Evolutionary conservation across 306 rosid species (phyloP).

Genomic region (Abrus pulchellus): DNA sequence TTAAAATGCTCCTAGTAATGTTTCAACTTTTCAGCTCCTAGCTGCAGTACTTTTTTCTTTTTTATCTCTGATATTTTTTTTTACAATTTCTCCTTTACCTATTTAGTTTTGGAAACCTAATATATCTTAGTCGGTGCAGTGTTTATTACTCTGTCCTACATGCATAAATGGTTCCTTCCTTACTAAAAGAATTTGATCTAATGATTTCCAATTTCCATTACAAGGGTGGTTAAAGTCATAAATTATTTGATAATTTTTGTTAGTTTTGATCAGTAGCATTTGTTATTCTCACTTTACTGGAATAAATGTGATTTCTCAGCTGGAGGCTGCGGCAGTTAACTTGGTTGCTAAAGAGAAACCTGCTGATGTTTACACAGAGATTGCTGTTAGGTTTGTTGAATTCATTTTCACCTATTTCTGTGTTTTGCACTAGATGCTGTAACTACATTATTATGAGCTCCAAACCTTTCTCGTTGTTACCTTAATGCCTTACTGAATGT

Average conservation of each 20-base stretch:
- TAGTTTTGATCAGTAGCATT: constrained; percentile 32
- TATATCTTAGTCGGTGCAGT: background rate
- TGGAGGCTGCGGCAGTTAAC: constrained; percentile 94
- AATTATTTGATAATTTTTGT: constrained; percentile 18
- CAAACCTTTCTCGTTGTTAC: background rate
- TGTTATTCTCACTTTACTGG: constrained; percentile 44
- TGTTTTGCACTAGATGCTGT: background rate
- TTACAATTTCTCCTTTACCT: no score
- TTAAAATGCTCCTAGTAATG: no score
- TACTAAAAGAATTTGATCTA: background rate
- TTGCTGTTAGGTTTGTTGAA: constrained; percentile 71
- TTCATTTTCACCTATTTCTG: constrained; percentile 12
- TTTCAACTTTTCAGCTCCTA: no score
- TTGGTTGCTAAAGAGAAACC: constrained; percentile 82
- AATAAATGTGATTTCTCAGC: constrained; percentile 55
- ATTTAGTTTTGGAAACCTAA: no score
- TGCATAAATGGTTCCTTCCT: background rate
- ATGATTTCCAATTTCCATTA: background rate
- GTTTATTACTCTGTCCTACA: background rate
- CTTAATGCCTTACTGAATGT: background rate
- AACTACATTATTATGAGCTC: constrained; percentile 18
- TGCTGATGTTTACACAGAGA: constrained; percentile 89
- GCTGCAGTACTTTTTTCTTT: no score
- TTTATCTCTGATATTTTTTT: no score
- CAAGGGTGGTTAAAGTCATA: background rate